Evolutionary conservation across 2,329 filamentous ascomycete genomes (phyloP).

Genomic region (Ustilaginoidea virens): DNA sequence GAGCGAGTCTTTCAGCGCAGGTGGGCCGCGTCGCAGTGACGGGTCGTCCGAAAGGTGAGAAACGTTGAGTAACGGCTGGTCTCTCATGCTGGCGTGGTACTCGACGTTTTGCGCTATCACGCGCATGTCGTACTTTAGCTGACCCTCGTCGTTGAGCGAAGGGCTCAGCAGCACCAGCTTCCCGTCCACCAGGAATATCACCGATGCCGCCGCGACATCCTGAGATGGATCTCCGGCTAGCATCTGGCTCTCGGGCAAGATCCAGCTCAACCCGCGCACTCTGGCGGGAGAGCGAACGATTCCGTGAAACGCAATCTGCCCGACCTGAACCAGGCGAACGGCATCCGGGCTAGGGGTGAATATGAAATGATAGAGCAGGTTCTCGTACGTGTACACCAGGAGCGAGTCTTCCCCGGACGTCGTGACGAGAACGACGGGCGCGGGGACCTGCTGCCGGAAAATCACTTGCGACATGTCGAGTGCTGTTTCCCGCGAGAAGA

Average conservation of each 20-base stretch:
- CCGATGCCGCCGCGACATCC: conserved; percentile 84
- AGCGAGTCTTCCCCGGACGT: conserved; percentile 87
- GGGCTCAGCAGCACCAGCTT: conserved; percentile 89
- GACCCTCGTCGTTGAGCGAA: conserved; percentile 63
- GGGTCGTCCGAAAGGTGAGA: conserved; percentile 13
- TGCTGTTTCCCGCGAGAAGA: conserved; percentile 76
- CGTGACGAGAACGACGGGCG: conserved; percentile 79
- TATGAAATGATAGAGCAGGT: conserved; percentile 87
- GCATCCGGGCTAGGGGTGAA: conserved; percentile 57
- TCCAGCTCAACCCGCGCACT: conserved; percentile 89
- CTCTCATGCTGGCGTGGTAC: conserved; percentile 84
- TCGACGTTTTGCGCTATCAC: conserved; percentile 93
- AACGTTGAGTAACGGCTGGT: conserved; percentile 42
- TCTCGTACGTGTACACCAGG: conserved; percentile 93
- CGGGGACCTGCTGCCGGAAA: conserved; percentile 61
- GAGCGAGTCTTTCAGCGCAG: conserved; percentile 63
- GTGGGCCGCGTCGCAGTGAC: conserved; percentile 13
- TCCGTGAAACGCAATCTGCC: conserved; percentile 92
- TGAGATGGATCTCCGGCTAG: conserved; percentile 86
- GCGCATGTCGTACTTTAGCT: conserved; percentile 96
- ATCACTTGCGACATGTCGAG: conserved; percentile 60
- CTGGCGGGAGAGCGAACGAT: conserved; percentile 88
- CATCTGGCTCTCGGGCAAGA: conserved; percentile 80
- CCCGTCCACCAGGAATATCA: conserved; percentile 91
- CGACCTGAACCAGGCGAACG: conserved; percentile 76